A percentile compares a stretch with the other conserved stretches of the same genome.
phyloP scores from a whole-genome alignment of 2,329 filamentous ascomycete species.

The Trichophyton benhamiae region DNA sequence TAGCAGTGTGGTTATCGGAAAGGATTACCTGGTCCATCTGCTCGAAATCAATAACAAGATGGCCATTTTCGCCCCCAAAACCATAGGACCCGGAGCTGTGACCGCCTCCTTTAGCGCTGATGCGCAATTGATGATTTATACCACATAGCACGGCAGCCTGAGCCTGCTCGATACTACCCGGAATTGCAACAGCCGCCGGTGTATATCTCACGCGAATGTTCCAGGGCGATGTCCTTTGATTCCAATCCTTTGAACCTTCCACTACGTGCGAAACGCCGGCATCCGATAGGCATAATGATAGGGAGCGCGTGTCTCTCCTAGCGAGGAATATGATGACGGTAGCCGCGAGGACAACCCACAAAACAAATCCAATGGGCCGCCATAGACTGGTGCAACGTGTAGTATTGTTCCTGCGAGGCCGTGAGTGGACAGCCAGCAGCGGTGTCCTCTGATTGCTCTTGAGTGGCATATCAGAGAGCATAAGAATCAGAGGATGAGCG shows the following conservation, averaged over 20 bases:
- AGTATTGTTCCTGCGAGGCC: not conserved
- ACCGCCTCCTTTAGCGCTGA: slow-evolving; percentile 40
- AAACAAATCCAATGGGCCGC: not conserved
- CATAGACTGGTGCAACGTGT: not conserved
- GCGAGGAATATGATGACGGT: not conserved
- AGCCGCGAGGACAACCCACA: not conserved
- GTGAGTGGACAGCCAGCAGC: not conserved
- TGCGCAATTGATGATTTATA: slow-evolving; percentile 28
- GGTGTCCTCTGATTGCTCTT: not conserved
- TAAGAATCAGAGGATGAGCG: not conserved
- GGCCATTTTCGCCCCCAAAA: slow-evolving; percentile 16
- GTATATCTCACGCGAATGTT: slow-evolving; percentile 21
- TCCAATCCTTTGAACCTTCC: not conserved
- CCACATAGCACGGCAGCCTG: slow-evolving; percentile 36
- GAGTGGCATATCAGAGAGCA: not conserved
- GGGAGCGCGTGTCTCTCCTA: not conserved
- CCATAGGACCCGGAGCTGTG: slow-evolving; percentile 35
- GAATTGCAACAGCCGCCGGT: slow-evolving; percentile 19
- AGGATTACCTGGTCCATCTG: slow-evolving; percentile 16
- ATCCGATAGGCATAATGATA: not conserved
- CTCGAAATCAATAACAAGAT: slow-evolving; percentile 18
- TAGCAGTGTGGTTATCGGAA: slow-evolving; percentile 14
- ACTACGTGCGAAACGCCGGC: not conserved
- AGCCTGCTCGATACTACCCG: slow-evolving; percentile 27
- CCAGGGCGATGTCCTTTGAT: not conserved